phyloP scores from a whole-genome alignment of 2,329 filamentous ascomycete species.

The Colletotrichum noveboracense region DNA sequence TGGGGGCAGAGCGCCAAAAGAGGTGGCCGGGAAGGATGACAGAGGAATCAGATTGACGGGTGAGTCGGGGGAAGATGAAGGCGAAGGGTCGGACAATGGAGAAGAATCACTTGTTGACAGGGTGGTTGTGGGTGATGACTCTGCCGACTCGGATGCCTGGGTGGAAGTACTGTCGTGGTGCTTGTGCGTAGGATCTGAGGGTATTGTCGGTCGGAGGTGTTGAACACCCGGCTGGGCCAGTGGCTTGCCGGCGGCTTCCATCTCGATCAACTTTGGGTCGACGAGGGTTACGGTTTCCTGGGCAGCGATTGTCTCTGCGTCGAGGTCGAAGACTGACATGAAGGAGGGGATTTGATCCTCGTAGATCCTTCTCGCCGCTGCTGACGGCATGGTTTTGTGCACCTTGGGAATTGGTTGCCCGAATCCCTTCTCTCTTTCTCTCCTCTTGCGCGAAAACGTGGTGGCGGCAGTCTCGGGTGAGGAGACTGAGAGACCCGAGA shows the following conservation, averaged over 20 bases:
- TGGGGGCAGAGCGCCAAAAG: slow-evolving; percentile 51
- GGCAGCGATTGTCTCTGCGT: slow-evolving; percentile 60
- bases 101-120: slow-evolving; percentile 92
- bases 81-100: slow-evolving; percentile 86
- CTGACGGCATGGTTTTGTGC: slow-evolving; percentile 61
- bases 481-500: slow-evolving; percentile 12
- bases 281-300: slow-evolving; percentile 59
- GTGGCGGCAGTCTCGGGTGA: slow-evolving; percentile 18
- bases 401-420: slow-evolving; percentile 19
- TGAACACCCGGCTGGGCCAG: slow-evolving; percentile 39
- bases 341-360: slow-evolving; percentile 77
- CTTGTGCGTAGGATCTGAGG: slow-evolving; percentile 63
- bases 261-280: slow-evolving; percentile 56
- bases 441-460: slow-evolving; percentile 22
- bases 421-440: slow-evolving; percentile 21
- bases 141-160: slow-evolving; percentile 81
- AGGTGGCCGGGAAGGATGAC: slow-evolving; percentile 69
- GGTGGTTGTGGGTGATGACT: slow-evolving; percentile 94
- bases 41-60: slow-evolving; percentile 76
- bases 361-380: slow-evolving; percentile 64
- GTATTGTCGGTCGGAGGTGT: slow-evolving; percentile 42
- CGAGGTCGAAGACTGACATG: slow-evolving; percentile 76
- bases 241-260: slow-evolving; percentile 43
- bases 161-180: slow-evolving; percentile 81
- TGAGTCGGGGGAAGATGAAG: slow-evolving; percentile 91